Base-by-base conservation (phyloP, 345 rosid genomes). In the Chamaenerion angustifolium region DNA sequence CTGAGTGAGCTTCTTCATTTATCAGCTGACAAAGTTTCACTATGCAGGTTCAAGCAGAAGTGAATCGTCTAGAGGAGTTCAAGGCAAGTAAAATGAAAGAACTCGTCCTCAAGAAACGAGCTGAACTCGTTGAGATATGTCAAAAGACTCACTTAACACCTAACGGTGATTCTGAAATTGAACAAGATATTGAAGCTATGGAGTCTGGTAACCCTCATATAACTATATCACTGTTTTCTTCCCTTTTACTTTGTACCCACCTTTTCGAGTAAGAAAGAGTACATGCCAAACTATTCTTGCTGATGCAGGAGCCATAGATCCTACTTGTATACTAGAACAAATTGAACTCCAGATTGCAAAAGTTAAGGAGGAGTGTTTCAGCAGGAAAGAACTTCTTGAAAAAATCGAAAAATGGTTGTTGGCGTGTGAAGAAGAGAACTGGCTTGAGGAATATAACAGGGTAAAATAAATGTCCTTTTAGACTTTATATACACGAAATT, bases 371-470 rank as follows among this genome's bases (percentile, higher is more conserved):
- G 95, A 88, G 72, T 90, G 97, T 52, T 71, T 88, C 61, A 71
- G 86, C 72, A 65, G 97, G 64, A 88, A 83, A 54, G 99, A 93
- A 48, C 67, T 93, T 51, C 95, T 93, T 31, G 99, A 93, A 60
- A 88, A 70, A 75, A 80, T 88, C 11, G 99, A 93, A 73, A 93
- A 85, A 72, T 93, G 99, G 99, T 60, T 79, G 70, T 72, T 61
- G 48, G 95, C 97, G n/a, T 85, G 99, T 52, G 97, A 93, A 31
- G 97, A 93, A 64, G 99, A 93, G 63, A 72, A 83, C 40, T 93
- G 99, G 99, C 97, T 93, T 45, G 99, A 93, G 66, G 97, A 93
- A 66, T 88, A 93, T 56, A 88, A 88, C 66, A 81, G 88, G 82
- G 99, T 93, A 46, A 51, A 75, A 56, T 31, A 31, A 31, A 31